Percentiles rank a stretch among this genome's conserved stretches.
These are phyloP conservation scores for Arthrinium phaeospermum DNA, from an alignment of 2,329 filamentous ascomycete species.

Conservation along the genomic window DNA sequence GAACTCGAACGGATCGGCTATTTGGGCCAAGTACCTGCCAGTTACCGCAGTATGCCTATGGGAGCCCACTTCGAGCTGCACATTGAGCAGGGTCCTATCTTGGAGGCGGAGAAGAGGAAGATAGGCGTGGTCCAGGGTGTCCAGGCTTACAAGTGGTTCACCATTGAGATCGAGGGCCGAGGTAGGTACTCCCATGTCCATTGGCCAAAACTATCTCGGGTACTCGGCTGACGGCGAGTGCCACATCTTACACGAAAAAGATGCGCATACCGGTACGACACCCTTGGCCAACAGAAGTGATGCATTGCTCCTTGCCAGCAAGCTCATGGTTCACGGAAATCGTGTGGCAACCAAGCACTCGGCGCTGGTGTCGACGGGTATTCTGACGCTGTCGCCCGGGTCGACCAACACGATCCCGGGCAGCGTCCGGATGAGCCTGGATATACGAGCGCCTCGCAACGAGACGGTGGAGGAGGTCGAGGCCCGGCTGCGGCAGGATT, in stretches of 20 bases:
- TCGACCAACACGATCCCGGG: constrained; percentile 78
- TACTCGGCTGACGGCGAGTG: background rate
- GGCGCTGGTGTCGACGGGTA: constrained; percentile 73
- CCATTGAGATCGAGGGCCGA: constrained; percentile 66
- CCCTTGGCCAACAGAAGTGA: constrained; percentile 70
- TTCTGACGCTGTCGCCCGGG: constrained; percentile 69
- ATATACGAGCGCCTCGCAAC: constrained; percentile 65
- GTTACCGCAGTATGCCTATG: constrained; percentile 64
- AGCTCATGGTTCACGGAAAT: constrained; percentile 71
- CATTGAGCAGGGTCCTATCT: constrained; percentile 81
- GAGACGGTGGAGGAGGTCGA: constrained; percentile 63
- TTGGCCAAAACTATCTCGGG: background rate
- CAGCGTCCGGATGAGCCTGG: constrained; percentile 69
- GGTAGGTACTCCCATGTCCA: constrained; percentile 29
- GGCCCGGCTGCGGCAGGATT: constrained; percentile 59
- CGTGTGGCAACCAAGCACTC: constrained; percentile 63
- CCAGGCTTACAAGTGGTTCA: constrained; percentile 78
- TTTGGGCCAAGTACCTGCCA: constrained; percentile 62
- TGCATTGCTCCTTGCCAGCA: constrained; percentile 69
- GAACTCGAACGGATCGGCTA: constrained; percentile 77
- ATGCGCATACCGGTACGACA: constrained; percentile 78
- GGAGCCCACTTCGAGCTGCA: constrained; percentile 84
- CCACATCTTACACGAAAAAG: constrained; percentile 34
- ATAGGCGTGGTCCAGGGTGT: constrained; percentile 75
- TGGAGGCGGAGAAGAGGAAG: constrained; percentile 67